These are phyloP conservation scores for Fusarium oligoseptatum DNA, from an alignment of 2,329 filamentous ascomycete genomes.

Conservation along the genomic window DNA sequence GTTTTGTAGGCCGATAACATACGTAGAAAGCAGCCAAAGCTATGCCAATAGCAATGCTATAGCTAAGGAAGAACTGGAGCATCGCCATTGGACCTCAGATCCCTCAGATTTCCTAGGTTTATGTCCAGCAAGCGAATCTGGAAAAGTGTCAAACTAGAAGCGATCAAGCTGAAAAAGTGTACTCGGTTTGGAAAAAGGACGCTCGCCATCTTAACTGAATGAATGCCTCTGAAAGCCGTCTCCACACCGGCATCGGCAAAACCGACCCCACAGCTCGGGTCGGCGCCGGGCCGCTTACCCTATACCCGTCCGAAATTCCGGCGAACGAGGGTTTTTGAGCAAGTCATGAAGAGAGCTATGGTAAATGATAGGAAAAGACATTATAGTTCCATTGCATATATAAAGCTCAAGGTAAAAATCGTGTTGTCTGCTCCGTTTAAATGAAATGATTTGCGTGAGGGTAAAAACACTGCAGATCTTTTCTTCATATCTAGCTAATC, in stretches of 20 bases:
- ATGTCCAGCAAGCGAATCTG: no score
- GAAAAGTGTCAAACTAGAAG: neutral
- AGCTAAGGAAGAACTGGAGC: neutral
- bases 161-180: neutral
- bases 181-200: neutral
- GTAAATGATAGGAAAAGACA: no score
- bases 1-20: neutral
- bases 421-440: no score
- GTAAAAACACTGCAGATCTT: no score
- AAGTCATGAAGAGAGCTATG: neutral
- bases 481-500: no score
- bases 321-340: no score
- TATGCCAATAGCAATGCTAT: neutral
- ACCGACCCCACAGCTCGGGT: neutral
- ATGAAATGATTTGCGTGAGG: no score
- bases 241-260: neutral
- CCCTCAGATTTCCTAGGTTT: no score
- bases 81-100: neutral
- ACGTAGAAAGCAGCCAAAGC: neutral
- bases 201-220: neutral
- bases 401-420: no score
- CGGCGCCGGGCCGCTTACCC: neutral
- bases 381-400: no score
- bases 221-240: neutral
- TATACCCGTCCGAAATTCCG: neutral